Conservation (phyloP, 352 stramenopile genomes). For the Globisporangium takayamanum region DNA sequence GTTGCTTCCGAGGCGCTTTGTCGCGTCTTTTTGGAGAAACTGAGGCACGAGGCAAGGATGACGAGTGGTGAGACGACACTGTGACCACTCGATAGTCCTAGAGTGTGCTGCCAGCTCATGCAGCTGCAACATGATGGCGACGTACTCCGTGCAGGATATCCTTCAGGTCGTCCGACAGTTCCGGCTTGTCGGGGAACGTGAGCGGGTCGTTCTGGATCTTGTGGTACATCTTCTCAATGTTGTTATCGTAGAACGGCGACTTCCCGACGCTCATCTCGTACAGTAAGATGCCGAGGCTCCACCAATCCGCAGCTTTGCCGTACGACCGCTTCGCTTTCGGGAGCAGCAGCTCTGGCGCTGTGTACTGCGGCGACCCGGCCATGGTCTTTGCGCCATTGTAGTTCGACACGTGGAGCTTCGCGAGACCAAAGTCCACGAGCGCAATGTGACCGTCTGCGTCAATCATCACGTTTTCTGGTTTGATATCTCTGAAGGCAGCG, state of each 20-base stretch:
- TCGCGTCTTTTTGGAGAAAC: constrained; percentile 85
- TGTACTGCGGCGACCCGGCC: constrained; percentile 85
- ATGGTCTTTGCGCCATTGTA: constrained; percentile 88
- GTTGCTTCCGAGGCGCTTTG: constrained; percentile 80
- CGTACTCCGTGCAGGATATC: constrained; percentile 65
- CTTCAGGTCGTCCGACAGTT: constrained; percentile 65
- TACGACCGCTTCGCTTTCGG: constrained; percentile 85
- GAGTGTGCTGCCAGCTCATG: no score
- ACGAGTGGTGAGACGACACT: not conserved
- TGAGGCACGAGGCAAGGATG: constrained; percentile 8
- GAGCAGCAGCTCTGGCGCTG: constrained; percentile 73
- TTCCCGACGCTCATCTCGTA: constrained; percentile 93
- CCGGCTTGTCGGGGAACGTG: constrained; percentile 67
- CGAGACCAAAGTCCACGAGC: constrained; percentile 93
- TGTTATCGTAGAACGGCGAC: constrained; percentile 91
- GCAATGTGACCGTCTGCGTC: constrained; percentile 94
- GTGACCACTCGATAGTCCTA: no score
- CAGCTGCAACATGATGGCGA: not conserved
- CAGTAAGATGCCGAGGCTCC: constrained; percentile 87
- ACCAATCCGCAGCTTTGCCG: constrained; percentile 85
- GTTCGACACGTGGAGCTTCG: constrained; percentile 90
- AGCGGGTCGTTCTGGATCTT: constrained; percentile 88
- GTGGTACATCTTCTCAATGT: constrained; percentile 93
- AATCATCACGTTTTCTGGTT: constrained; percentile 96
- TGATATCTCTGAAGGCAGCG: constrained; percentile 80